Percentiles rank a stretch among this genome's conserved stretches.
These are phyloP conservation scores for Pythium insidiosum DNA, from an alignment of 352 stramenopile genomes.

Conservation along the genomic window DNA sequence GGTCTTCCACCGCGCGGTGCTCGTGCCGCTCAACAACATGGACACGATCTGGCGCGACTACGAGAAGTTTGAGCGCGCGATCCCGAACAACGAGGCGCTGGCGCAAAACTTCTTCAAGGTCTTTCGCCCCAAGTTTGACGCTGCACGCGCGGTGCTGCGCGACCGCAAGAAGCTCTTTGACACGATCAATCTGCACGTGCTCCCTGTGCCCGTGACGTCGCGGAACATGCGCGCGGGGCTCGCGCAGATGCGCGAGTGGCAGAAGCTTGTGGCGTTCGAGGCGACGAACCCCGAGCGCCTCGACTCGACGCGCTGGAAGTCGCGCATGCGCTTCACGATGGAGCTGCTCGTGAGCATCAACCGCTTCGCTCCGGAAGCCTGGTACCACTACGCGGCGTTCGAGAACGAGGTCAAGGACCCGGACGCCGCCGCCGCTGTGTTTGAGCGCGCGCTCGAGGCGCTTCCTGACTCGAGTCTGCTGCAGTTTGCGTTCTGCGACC, in stretches of 20 bases:
- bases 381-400: constrained; percentile 82
- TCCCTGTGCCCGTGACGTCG: constrained; percentile 38
- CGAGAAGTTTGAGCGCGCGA: constrained; percentile 82
- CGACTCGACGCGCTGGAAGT: constrained; percentile 69
- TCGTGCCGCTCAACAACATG: constrained; percentile 68
- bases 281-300: constrained; percentile 73
- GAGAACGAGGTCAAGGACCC: constrained; percentile 71
- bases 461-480: constrained; percentile 77
- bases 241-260: constrained; percentile 61
- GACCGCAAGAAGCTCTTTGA: constrained; percentile 85
- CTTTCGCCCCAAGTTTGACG: constrained; percentile 79
- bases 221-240: constrained; percentile 26
- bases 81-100: constrained; percentile 83
- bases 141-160: constrained; percentile 61
- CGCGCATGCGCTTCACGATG: constrained; percentile 77
- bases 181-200: constrained; percentile 55
- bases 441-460: constrained; percentile 67
- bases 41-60: constrained; percentile 83
- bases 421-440: constrained; percentile 54
- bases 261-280: constrained; percentile 76
- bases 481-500: constrained; percentile 73
- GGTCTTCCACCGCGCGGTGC: constrained; percentile 77
- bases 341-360: constrained; percentile 76
- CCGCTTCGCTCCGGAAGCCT: constrained; percentile 69
- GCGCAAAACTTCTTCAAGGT: constrained; percentile 87